phyloP scores from a whole-genome alignment of 2,329 filamentous ascomycete genomes.

The Nemania sp. region DNA sequence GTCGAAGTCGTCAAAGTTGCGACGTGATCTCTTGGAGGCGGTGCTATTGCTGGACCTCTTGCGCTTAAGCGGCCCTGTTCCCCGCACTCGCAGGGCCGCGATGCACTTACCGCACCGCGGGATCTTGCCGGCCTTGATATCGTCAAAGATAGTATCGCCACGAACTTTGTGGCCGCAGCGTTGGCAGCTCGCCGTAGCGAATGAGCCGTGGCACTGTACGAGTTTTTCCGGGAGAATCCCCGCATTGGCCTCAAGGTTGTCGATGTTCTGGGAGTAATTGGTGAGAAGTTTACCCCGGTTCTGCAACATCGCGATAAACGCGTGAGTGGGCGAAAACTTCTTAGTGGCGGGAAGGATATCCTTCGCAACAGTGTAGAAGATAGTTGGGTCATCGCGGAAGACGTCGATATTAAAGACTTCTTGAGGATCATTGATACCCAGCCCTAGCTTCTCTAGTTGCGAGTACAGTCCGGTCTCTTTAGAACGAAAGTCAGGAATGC shows the following conservation, averaged over 20 bases:
- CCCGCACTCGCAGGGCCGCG: constrained; percentile 52
- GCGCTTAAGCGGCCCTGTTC: constrained; percentile 52
- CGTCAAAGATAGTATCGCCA: constrained; percentile 77
- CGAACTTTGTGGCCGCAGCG: constrained; percentile 75
- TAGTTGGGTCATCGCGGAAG: constrained; percentile 82
- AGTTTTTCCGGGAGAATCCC: constrained; percentile 81
- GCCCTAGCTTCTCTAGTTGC: constrained; percentile 75
- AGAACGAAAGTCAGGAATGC: constrained; percentile 95
- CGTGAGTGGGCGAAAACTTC: constrained; percentile 87
- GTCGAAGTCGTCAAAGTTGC: constrained; percentile 47
- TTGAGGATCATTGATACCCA: constrained; percentile 74
- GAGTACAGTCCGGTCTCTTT: constrained; percentile 91
- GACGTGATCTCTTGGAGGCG: constrained; percentile 32
- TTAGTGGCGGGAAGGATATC: constrained; percentile 82
- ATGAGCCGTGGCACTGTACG: constrained; percentile 95
- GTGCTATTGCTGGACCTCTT: constrained; percentile 53
- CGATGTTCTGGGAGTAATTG: constrained; percentile 98
- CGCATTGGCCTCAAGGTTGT: constrained; percentile 88
- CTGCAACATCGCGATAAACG: constrained; percentile 88
- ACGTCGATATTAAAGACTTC: constrained; percentile 92
- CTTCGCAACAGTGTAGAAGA: constrained; percentile 90
- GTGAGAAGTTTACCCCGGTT: constrained; percentile 87
- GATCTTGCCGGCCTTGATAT: constrained; percentile 75
- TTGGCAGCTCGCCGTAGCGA: constrained; percentile 87
- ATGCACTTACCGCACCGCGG: constrained; percentile 77